Base-by-base conservation (phyloP, 2,329 filamentous ascomycete species). In the Phaeosphaeria sp. region DNA sequence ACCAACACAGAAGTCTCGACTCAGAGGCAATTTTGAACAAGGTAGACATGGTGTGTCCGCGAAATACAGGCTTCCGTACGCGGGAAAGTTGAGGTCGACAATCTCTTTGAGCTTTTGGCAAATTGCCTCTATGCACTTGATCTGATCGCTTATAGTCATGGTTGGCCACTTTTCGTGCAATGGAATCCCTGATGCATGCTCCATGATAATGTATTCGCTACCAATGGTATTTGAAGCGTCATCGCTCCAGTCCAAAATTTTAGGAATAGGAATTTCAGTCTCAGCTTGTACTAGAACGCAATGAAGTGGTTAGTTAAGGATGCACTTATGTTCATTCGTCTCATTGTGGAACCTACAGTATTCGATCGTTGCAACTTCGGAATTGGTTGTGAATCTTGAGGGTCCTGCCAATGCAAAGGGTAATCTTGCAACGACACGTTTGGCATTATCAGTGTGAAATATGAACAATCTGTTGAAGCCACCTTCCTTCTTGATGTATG, bases 361-460 rank as follows among this genome's bases (percentile, higher is more conserved):
- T 47, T 65, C 65, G 47, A 82, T 78, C 1, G 79, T 82, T 25
- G 81, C 80, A 61, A 82, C 78, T 65, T 82, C 78, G 22, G 80
- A 81, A 54, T 67, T 71, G 5, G 78, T 81, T 0, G 69, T 74
- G 20, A 80, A 65, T 44, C 64, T 69, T 42, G 65, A 47, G 8
- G 77, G 77, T 9, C 79, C 79, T 60, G 78, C 76, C 33, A 79
- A 45, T 2, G 55, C 54, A 62, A 77, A 80, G 2, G 79, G 80
- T n/a, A 82, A 55, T 63, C 74, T 78, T 2, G 77, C 81, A 17
- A 82, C 74, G 21, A 81, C 54, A 20, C 61, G 64, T 59, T 66
- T 67, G 7, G 53, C 74, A 65, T 79, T 76, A 48, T 82, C 65
- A 42, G 78, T 71, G 18, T 68, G 69, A 53, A 82, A 77, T 36